Conservation (phyloP, 2,329 filamentous ascomycete genomes). For the Phialophora chinensis region DNA sequence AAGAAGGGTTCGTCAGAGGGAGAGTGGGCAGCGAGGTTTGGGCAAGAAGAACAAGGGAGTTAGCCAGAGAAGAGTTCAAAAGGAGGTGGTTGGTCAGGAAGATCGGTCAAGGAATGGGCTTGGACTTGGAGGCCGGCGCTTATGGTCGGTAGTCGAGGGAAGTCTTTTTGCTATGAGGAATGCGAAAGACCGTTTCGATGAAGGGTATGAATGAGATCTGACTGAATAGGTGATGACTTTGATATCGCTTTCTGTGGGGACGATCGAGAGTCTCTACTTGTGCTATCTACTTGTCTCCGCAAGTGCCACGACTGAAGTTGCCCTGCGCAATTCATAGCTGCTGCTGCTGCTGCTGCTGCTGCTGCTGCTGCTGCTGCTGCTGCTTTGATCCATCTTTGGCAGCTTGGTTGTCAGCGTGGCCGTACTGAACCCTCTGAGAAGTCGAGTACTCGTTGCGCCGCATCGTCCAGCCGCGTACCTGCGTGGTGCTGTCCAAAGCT, state of each 20-base stretch:
- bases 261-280: neutral
- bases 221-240: neutral
- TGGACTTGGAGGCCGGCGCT: constrained; percentile 41
- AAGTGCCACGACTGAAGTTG: too few species aligned
- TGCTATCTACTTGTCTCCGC: neutral
- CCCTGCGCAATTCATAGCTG: too few species aligned
- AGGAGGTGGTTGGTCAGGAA: constrained; percentile 55
- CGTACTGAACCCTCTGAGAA: too few species aligned
- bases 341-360: too few species aligned
- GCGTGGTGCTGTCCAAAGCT: too few species aligned
- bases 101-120: constrained; percentile 54
- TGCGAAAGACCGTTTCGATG: neutral
- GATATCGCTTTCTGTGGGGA: neutral
- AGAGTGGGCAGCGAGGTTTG: constrained; percentile 54
- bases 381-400: too few species aligned
- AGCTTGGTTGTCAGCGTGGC: too few species aligned
- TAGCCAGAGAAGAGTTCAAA: constrained; percentile 56
- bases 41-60: constrained; percentile 53
- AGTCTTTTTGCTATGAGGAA: neutral
- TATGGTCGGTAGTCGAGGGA: neutral
- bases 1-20: constrained; percentile 52
- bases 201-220: neutral
- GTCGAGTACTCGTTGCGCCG: too few species aligned
- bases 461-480: too few species aligned
- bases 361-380: too few species aligned